These are phyloP conservation scores for Aspergillus egyptiacus DNA, from an alignment of 495 filamentous ascomycete species.

Conservation along the genomic window DNA sequence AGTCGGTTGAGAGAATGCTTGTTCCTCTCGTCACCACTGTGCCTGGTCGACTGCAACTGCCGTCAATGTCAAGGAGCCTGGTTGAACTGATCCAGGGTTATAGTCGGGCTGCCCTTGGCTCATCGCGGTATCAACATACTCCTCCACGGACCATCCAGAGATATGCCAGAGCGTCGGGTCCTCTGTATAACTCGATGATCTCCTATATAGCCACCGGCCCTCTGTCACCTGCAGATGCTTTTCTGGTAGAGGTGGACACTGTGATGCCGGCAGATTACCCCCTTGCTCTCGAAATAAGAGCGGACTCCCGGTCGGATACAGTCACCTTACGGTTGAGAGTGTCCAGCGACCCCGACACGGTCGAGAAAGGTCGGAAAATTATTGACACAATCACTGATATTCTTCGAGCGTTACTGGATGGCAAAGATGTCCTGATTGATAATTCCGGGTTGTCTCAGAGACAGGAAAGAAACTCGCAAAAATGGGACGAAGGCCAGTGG, in stretches of 20 bases:
- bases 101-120: neutral
- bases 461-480: neutral
- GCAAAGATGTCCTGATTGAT: neutral
- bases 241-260: slow-evolving; percentile 20
- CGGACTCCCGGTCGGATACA: slow-evolving; percentile 14
- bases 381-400: neutral
- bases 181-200: neutral
- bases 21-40: slow-evolving; percentile 78
- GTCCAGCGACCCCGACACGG: neutral
- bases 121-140: neutral
- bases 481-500: slow-evolving; percentile 2
- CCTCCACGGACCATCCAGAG: neutral
- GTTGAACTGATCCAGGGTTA: neutral
- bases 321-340: slow-evolving; percentile 19
- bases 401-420: neutral
- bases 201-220: neutral
- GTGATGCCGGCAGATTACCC: slow-evolving; percentile 22
- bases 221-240: neutral
- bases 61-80: neutral
- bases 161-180: neutral
- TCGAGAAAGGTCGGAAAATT: neutral
- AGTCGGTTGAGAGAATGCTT: slow-evolving; percentile 59
- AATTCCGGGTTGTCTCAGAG: neutral
- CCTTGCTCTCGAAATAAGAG: slow-evolving; percentile 21
- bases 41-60: slow-evolving; percentile 44